A percentile compares a stretch with the other conserved stretches of the same genome.
phyloP scores from a whole-genome alignment of 768 basidiomycete species.

The Russula dissimulans region DNA sequence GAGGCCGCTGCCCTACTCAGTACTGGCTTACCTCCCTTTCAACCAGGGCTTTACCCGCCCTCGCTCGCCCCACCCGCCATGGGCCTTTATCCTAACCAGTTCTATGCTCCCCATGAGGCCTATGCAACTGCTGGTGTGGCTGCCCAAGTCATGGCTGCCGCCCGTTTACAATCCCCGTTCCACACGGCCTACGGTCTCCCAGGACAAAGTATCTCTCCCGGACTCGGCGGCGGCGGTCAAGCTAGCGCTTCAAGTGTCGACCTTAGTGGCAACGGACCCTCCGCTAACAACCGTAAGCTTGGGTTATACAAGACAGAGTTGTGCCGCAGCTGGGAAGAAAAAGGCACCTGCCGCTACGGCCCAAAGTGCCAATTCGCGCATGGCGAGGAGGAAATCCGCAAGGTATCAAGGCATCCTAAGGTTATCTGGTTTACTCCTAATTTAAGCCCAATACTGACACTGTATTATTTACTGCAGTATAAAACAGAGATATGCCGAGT shows the following conservation, averaged over 20 bases:
- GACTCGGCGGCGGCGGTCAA: slow-evolving; percentile 5
- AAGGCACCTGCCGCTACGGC: slow-evolving; percentile 77
- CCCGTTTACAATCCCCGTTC: slow-evolving; percentile 48
- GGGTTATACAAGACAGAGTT: slow-evolving; percentile 87
- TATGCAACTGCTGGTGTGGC: slow-evolving; percentile 44
- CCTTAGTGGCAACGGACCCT: slow-evolving; percentile 52
- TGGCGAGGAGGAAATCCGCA: slow-evolving; percentile 80
- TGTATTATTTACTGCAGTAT: slow-evolving; percentile 41
- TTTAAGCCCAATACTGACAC: not conserved
- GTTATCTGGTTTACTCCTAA: slow-evolving; percentile 31
- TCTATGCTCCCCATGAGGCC: slow-evolving; percentile 52
- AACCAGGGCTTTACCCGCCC: slow-evolving; percentile 47
- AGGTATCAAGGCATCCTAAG: slow-evolving; percentile 83
- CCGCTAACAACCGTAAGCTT: slow-evolving; percentile 85
- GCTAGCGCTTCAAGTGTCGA: slow-evolving; percentile 25
- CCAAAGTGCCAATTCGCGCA: slow-evolving; percentile 91
- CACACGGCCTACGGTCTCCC: slow-evolving; percentile 35
- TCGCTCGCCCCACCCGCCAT: slow-evolving; percentile 36
- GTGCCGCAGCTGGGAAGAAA: slow-evolving; percentile 90
- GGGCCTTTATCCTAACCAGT: slow-evolving; percentile 63
- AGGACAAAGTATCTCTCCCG: slow-evolving; percentile 8
- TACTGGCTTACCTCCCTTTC: slow-evolving; percentile 48
- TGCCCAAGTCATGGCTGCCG: slow-evolving; percentile 45
- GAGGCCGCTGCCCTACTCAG: slow-evolving; percentile 61
- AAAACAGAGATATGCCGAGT: slow-evolving; percentile 93